Evolutionary conservation across 179 eudicot genomes (phyloP).

Genomic region (Silene coronaria): DNA sequence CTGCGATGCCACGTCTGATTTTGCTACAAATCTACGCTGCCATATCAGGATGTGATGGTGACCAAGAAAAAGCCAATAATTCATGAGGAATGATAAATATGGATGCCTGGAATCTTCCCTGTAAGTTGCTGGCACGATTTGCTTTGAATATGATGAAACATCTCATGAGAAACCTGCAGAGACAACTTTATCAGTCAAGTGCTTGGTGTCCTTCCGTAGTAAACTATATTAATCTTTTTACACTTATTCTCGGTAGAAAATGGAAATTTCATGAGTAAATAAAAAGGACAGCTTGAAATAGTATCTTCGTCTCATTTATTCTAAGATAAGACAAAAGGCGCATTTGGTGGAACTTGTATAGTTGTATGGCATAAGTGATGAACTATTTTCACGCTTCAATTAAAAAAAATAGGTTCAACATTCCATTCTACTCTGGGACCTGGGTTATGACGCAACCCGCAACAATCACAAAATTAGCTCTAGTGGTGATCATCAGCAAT

Average conservation of each 20-base stretch:
- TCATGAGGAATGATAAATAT: neutral
- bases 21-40: no score
- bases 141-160: constrained; percentile 62
- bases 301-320: constrained; percentile 57
- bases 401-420: no score
- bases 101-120: constrained; percentile 44
- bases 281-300: neutral
- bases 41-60: no score
- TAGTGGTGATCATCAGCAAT: no score
- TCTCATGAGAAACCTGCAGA: constrained; percentile 67
- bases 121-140: constrained; percentile 48
- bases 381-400: no score
- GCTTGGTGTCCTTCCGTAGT: neutral
- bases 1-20: no score
- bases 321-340: constrained; percentile 71
- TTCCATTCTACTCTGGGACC: no score
- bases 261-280: neutral
- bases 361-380: constrained; percentile 26
- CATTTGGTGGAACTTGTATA: constrained; percentile 33
- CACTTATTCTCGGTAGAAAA: neutral
- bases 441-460: no score
- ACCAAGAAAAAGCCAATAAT: no score
- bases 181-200: neutral
- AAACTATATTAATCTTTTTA: no score
- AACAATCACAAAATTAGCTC: no score